Base-by-base conservation (phyloP, 2,329 filamentous ascomycete genomes). In the Hymenoscyphus albidus region DNA sequence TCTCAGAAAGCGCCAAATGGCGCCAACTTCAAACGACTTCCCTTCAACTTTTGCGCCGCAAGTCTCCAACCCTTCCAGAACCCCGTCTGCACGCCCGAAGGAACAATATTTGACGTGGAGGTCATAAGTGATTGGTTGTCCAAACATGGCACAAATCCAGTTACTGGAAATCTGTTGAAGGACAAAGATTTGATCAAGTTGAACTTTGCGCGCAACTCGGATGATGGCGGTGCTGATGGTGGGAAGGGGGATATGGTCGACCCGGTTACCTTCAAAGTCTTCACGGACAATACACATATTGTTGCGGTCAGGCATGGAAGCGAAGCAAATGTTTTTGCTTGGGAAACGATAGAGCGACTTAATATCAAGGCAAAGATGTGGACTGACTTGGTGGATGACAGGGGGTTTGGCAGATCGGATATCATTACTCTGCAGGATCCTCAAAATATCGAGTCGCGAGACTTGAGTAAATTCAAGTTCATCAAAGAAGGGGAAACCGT, bases 321-420 rank as follows among this genome's bases (percentile, higher is more conserved):
- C 63, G 94, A 93, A 64, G 94, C 94, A 59, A 99, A 99, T 78
- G 95, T 97, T 4, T 99, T 98, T 76, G 88, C 93, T 0, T 97
- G 90, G 86, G 96, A 99, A 74, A 99, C 96, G 1, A 87, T 99
- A 44, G 92, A 98, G 78, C 85, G 91, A 72, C 86, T 99, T 80
- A 99, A 99, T 77, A 89, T 99, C 78, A 98, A 98, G 80, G 84
- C 92, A 59, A 98, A 97, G 84, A 90, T 96, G 80, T 99, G 95
- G 95, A 85, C 83, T 69, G 95, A 99, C 78, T 79, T 99, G 55
- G 84, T 98, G 9, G 92, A 90, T 73, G 94, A 99, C 71, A 84
- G 88, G 67, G 90, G 93, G 65, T 99, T 99, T 73, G 86, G 86
- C 38, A 86, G 95, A 67, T 91, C 91, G 71, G 95, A 99, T 77